Base-by-base conservation (phyloP, 202 grass and related monocot species). In the Brachypodium distachyon region DNA sequence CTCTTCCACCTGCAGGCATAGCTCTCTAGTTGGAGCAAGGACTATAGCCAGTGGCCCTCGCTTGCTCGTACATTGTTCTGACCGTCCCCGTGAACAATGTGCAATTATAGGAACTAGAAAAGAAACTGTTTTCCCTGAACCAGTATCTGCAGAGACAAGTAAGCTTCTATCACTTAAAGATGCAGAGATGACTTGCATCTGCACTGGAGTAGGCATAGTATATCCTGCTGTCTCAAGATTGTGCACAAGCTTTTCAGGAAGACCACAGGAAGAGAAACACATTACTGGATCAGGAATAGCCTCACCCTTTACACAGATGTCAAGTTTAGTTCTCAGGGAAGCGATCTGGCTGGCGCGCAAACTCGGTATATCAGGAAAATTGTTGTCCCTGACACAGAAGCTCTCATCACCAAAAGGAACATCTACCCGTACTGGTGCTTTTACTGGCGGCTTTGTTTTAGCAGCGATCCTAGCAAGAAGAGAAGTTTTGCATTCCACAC, bases 131-230 rank as follows among this genome's bases (percentile, higher is more conserved):
- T 95, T 98, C 37, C 96, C 87, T 32, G 69, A 80, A 84, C 70
- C 76, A 80, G 86, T 88, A 81, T 81, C 87, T 82, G 85, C 87
- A 55, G 86, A 86, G 36, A 99, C 96, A 86, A 95, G 91, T 78
- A 93, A 67, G 82, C 85, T 92, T 85, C 85, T 92, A 29, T 84
- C 72, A 57, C 64, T 74, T 34, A 99, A 73, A 81, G 96, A 82
- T 54, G 89, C 82, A 88, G 96, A 89, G 74, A 99, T 95, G 37
- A 85, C 74, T 89, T 99, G 89, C 91, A 99, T 95, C 70, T 93
- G 96, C 48, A 99, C 89, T 73, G 85, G 85, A 69, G 91, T 90
- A 74, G 87, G 91, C 72, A 90, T 95, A 47, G 48, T 60, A 67
- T 86, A 95, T 77, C 84, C 90, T 34, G 84, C 82, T 81, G 41